These are phyloP conservation scores for Pholiota conissans DNA, from an alignment of 768 basidiomycete species.

Conservation along the genomic window DNA sequence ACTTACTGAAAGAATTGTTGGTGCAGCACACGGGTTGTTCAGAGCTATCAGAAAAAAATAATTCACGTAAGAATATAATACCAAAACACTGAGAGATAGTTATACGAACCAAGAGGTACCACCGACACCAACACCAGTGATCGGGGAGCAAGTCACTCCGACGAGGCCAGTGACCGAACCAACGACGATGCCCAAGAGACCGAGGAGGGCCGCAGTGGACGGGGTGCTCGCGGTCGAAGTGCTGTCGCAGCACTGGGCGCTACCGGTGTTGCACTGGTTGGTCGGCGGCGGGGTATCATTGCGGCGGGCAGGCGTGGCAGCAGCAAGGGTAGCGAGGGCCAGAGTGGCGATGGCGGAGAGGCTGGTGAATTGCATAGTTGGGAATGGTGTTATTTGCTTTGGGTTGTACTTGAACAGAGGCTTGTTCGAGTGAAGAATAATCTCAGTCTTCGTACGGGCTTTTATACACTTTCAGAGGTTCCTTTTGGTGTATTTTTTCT, in stretches of 20 bases:
- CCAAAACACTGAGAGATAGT: too few relatives aligned
- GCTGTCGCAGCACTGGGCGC: constrained; percentile 6
- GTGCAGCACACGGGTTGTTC: constrained; percentile 20
- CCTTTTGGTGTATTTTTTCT: background rate
- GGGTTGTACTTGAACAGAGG: background rate
- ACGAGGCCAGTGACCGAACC: constrained; percentile 8
- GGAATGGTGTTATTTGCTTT: background rate
- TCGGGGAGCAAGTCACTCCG: constrained; percentile 17
- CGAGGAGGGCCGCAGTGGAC: constrained; percentile 4
- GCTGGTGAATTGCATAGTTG: constrained; percentile 15
- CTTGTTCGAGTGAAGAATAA: constrained; percentile 10
- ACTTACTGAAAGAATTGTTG: constrained; percentile 18
- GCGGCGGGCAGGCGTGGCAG: constrained; percentile 6
- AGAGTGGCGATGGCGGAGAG: constrained; percentile 5
- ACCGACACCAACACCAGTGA: constrained; percentile 13
- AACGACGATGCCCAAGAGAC: constrained; percentile 14
- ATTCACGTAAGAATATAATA: background rate
- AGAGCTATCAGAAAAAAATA: constrained; percentile 2
- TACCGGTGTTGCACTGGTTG: constrained; percentile 10
- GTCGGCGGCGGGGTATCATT: background rate
- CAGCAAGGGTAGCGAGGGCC: constrained; percentile 12
- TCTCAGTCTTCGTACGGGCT: too few relatives aligned
- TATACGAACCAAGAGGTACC: constrained; percentile 15
- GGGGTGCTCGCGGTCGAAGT: background rate
- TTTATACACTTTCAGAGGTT: background rate